Conservation (phyloP, 441 rosid genomes). For the Jatropha podagrica region DNA sequence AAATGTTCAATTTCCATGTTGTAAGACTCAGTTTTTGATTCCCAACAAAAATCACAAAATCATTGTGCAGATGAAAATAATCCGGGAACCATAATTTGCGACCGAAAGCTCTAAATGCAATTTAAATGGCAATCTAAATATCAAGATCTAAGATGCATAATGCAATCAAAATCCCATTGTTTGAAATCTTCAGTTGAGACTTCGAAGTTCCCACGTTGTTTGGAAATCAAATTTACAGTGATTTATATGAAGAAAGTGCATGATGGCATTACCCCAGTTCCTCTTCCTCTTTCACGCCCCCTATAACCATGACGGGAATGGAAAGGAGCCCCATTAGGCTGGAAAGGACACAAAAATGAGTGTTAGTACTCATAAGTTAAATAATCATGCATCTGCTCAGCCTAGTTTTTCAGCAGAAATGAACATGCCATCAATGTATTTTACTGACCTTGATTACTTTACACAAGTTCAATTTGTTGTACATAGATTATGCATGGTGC, state of each 20-base stretch:
- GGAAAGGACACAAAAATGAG: slow-evolving; percentile 1
- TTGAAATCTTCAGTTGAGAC: not conserved
- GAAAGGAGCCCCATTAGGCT: slow-evolving; percentile 68
- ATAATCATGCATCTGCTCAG: not conserved
- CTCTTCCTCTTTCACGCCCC: slow-evolving; percentile 83
- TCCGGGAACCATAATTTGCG: not conserved
- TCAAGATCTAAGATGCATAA: not conserved
- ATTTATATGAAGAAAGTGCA: not conserved
- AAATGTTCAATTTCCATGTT: not conserved
- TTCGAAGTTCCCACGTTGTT: not conserved
- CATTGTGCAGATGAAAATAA: not conserved
- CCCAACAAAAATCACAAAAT: not conserved
- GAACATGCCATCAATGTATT: too few species aligned
- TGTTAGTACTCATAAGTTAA: not conserved
- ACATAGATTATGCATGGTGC: not conserved
- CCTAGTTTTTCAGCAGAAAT: too few species aligned
- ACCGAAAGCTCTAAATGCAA: not conserved
- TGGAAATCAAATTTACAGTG: not conserved
- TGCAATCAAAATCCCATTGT: not conserved
- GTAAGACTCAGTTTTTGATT: not conserved
- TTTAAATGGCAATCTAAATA: not conserved
- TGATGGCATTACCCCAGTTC: slow-evolving; percentile 55
- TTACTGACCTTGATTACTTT: too few species aligned
- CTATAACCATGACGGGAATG: slow-evolving; percentile 53
- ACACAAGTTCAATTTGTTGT: too few species aligned